Evolutionary conservation across 2,329 filamentous ascomycete species (phyloP), one percentile per base, ranked within the genome.

Genomic region (Lachnellula suecica): DNA sequence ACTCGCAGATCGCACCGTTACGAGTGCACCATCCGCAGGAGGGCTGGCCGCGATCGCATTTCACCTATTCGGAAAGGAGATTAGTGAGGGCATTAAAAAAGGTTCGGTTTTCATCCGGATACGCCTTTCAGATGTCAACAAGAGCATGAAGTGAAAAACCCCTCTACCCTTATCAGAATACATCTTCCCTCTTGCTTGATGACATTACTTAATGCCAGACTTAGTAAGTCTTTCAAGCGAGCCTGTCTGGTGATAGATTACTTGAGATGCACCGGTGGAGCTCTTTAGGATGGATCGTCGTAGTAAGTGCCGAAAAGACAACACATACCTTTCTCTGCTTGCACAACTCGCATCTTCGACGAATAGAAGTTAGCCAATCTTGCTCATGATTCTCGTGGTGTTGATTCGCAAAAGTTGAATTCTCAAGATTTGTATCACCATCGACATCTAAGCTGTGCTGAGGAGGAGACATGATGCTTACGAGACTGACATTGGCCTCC

Each of bases 1-100:
- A 87, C 65, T 87, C 83, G 71, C 84, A 87, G 17, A 72, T 67
- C 25, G 81, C 81, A 27, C 77, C 77, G 68, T 87, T 87, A 52
- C 82, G 81, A 58, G 72, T 81, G 62, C 84, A 87, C 84, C 84
- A 87, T 45, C 84, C 83, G 62, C 84, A 87, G 5, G 83, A 82
- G 2, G 88, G 88, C 63, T 90, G 86, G 4, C 84, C 85, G 31
- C 89, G 82, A 70, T 92, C 88, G 70, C 87, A 89, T 78, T 88
- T 88, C 24, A 87, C 84, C 83, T 85, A 62, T 7, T n/a, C n/a
- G n/a, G n/a, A n/a, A 27, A 19, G 47, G 59, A 51, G 17, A 23
- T 13, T 29, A 41, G 42, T 11, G 34, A 15, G 3, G 17, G 35
- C 17, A 25, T 15, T 25, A 9, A n/a, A 17, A 31, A 35, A n/a